Evolutionary conservation across 2,329 filamentous ascomycete genomes (phyloP), one percentile per base, ranked within the genome.

Genomic region (Apiospora aurea): DNA sequence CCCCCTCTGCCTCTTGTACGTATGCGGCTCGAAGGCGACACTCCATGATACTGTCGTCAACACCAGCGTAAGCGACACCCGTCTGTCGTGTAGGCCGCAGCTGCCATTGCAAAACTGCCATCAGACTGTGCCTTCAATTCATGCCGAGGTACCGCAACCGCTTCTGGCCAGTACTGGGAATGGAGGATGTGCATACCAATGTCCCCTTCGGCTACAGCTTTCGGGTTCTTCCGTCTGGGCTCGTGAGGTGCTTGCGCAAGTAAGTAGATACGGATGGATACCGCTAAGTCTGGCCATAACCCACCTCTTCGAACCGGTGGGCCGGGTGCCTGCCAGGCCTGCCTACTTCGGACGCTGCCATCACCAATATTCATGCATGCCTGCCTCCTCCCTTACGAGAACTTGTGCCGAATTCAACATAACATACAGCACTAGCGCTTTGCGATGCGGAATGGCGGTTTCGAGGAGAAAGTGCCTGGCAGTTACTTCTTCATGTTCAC

Each of bases 151-250:
- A 41, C 34, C 29, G 29, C 57, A 64, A 41, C 18, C 49, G n/a
- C n/a, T 51, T 41, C 34, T 64, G 34, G 2, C 11, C 7, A 41
- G 34, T n/a, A 8, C 34, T 64, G 57, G 29, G 41, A 41, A 64
- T 64, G 57, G 57, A 41, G 21, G 57, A 64, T 64, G 57, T 64
- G 57, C 57, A 64, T 64, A 29, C 34, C 18, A 41, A 18, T 64
- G 57, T 64, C 14, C 29, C 57, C 34, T 64, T 41, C 57, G 57
- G 57, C 57, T 64, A 64, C 57, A n/a, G 34, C 10, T 6, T 10
- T n/a, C 34, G 57, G 53, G 16, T 61, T 61, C 29, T 61, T 61
- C 53, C 53, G 53, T n/a, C 5, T 18, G 51, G 26, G 51, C 51
- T 57, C 29, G 8, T 21, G 26, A 38, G 18, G 16, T 57, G 16